Conservation (phyloP, 371 early-diverging fungal genomes). For the Mortierella sp. region DNA sequence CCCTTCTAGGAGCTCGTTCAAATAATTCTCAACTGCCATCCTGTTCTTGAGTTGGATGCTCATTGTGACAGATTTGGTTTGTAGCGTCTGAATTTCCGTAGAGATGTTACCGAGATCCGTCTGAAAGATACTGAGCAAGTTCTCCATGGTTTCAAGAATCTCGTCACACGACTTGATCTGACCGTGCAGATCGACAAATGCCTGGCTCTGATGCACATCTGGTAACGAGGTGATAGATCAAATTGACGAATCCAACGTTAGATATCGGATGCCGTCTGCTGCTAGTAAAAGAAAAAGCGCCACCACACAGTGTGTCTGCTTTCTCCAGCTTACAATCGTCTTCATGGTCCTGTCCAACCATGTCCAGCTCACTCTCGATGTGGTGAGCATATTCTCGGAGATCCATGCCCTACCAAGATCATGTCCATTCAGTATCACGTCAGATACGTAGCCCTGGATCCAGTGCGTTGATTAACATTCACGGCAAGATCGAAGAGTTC, state of each 20-base stretch:
- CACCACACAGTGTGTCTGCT: neutral
- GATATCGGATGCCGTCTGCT: neutral
- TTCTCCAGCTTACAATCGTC: slow-evolving; percentile 67
- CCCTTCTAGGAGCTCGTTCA: slow-evolving; percentile 81
- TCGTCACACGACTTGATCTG: slow-evolving; percentile 85
- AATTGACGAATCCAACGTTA: neutral
- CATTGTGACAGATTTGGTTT: slow-evolving; percentile 84
- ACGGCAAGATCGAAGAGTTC: neutral
- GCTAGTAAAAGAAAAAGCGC: no score
- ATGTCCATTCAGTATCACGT: no score
- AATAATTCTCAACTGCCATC: slow-evolving; percentile 76
- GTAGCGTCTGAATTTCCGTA: slow-evolving; percentile 85
- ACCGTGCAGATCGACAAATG: slow-evolving; percentile 75
- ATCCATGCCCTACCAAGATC: slow-evolving; percentile 74
- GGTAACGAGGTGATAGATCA: no score
- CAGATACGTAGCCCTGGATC: no score
- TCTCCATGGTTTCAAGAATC: slow-evolving; percentile 89
- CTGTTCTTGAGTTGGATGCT: slow-evolving; percentile 85
- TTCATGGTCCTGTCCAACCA: slow-evolving; percentile 77
- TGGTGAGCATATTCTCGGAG: slow-evolving; percentile 86
- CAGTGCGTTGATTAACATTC: no score
- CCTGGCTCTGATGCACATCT: slow-evolving; percentile 76
- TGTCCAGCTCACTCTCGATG: slow-evolving; percentile 76
- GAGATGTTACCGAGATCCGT: slow-evolving; percentile 87
- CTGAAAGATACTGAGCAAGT: slow-evolving; percentile 83